These are phyloP conservation scores for Cyanodermella asteris DNA, from an alignment of 2,329 filamentous ascomycete genomes.

Conservation along the genomic window DNA sequence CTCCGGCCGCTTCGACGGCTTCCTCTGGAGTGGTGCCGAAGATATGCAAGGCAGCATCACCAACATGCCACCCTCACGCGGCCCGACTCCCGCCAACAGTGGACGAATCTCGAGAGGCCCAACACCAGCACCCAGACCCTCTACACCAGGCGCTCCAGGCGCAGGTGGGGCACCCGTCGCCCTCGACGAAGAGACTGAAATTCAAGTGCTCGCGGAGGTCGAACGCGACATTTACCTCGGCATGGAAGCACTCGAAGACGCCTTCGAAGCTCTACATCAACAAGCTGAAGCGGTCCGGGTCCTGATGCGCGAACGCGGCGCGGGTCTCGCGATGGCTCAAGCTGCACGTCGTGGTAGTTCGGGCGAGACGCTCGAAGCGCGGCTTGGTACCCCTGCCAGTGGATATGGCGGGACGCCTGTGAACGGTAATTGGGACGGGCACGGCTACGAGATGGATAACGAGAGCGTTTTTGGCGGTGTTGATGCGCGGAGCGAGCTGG, in stretches of 20 bases:
- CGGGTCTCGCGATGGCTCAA: conserved; percentile 39
- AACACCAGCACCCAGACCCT: conserved; percentile 21
- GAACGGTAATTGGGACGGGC: conserved; percentile 8
- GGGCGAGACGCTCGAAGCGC: conserved; percentile 14
- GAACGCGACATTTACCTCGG: conserved; percentile 82
- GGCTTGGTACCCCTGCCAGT: conserved; percentile 21
- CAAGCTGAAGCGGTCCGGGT: conserved; percentile 63
- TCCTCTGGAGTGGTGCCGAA: conserved; percentile 82
- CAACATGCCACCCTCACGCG: conserved; percentile 22
- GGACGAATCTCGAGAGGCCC: conserved; percentile 8
- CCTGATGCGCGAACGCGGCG: conserved; percentile 58
- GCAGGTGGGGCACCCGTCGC: conserved; percentile 55
- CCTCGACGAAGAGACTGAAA: conserved; percentile 83
- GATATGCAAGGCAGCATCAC: conserved; percentile 15
- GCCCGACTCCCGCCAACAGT: conserved; percentile 31
- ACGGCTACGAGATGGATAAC: conserved; percentile 14
- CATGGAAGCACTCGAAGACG: conserved; percentile 87
- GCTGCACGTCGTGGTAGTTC: conserved; percentile 19
- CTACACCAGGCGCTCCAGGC: conserved; percentile 31
- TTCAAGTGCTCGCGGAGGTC: conserved; percentile 71
- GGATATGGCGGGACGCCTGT: conserved; percentile 4
- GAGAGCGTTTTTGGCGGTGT: conserved; percentile 23
- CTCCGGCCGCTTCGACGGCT: conserved; percentile 86
- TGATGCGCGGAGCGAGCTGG: conserved; percentile 21
- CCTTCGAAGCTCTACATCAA: conserved; percentile 75